Evolutionary conservation across 2,329 filamentous ascomycete genomes (phyloP), one percentile per base, ranked within the genome.

Genomic region (Stachybotrys chlorohalonatus): DNA sequence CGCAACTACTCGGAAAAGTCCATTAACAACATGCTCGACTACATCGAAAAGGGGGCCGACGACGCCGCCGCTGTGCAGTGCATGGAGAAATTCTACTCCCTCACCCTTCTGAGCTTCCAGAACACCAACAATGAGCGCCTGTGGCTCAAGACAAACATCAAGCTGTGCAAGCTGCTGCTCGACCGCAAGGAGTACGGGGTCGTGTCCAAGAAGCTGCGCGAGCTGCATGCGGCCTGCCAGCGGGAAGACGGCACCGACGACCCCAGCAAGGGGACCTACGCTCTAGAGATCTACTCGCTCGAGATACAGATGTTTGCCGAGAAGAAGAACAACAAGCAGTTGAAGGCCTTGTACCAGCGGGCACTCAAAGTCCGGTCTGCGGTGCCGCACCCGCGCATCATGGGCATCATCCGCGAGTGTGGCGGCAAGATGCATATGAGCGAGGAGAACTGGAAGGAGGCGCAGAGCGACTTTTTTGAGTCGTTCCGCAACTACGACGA

Each of bases 341-440:
- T 99, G 55, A 97, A 97, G 78, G 80, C 86, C 13, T 79, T 97
- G 15, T 99, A 97, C 71, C 88, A 96, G 69, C 87, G 89, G 57
- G 94, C 94, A 6, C 81, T 99, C 52, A 88, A 88, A 60, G 93
- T 99, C 54, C 87, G 90, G 58, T 97, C 94, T n/a, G 94, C 94
- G 0, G 94, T 99, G 11, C 93, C 94, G 46, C 94, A 99, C 73
- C 94, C 94, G 56, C 95, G 96, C 74, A 96, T 99, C 69, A 96
- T 97, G 90, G 94, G 94, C 52, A 93, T 99, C 69, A 99, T 99
- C 67, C 87, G 93, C 54, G 94, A 99, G 75, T 99, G 94, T 69
- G 94, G 94, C 65, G 94, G 94, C 63, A 99, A 99, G 78, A 99
- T 99, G 94, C 92, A 97, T 75, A 97, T 99, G 94, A 94, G 89